Base-by-base conservation (phyloP, 441 rosid species). In the Bocquillonia castaneifolia region DNA sequence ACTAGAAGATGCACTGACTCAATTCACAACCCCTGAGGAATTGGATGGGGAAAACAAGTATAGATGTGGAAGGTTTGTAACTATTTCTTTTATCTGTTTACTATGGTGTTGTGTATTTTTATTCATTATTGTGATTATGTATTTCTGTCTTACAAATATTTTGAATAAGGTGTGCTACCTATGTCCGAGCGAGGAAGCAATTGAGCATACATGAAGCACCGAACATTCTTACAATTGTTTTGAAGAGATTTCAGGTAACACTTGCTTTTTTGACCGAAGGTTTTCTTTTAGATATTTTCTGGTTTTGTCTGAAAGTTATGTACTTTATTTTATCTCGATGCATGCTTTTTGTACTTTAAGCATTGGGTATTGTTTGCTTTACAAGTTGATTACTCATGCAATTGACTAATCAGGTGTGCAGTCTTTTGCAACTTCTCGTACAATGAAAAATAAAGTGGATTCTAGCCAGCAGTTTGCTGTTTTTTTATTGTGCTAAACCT, bases 21-120 rank as follows among this genome's bases (percentile, higher is more conserved):
- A 88, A 75, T 91, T 91, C 76, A 91, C 97, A 37, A 83, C 82
- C 44, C 82, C 90, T 15, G 95, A 91, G 80, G 90, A 88, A 71
- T 82, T 91, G 68, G 97, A 91, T 67, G 97, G 97, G 64, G 97
- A 91, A 72, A 91, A 91, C 77, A 91, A 85, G 95, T 91, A 88
- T 45, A 76, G 89, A 86, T 91, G 97, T 80, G 88, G 86, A 84
- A 91, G 95, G 97, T 91, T 37, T 65, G 81, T 68, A 72, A n/a
- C 39, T 45, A 20, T 55, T 31, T 29, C 26, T 52, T 36, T 36
- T 36, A 36, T 22, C 20, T 52, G 4, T 29, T 61, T 5, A 36
- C 61, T 57, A 14, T 26, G 12, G 5, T 13, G 54, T 18, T 55
- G 18, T 40, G 57, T 25, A 13, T 29, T n/a, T 29, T 15, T 2